These are phyloP conservation scores for Cardamine chenopodiifolia DNA, from an alignment of 345 rosid species.

Conservation along the genomic window DNA sequence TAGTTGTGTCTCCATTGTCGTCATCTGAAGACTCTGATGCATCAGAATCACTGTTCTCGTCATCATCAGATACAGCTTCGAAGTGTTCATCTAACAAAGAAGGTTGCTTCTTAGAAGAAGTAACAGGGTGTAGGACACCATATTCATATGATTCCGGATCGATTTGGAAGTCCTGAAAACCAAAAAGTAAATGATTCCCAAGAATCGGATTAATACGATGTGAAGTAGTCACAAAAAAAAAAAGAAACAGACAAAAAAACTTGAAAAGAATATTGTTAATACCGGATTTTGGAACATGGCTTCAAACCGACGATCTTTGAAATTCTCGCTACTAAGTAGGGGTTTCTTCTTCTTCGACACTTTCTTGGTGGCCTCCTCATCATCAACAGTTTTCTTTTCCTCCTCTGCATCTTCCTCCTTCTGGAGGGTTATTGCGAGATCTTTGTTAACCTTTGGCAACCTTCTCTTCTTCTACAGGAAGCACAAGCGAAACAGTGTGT, in stretches of 20 bases:
- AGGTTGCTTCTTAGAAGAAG: slow-evolving; percentile 56
- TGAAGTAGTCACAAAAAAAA: background rate
- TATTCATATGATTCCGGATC: slow-evolving; percentile 69
- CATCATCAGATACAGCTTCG: slow-evolving; percentile 66
- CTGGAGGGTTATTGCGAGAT: slow-evolving; percentile 60
- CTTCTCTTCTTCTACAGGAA: slow-evolving; percentile 62
- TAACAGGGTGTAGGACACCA: slow-evolving; percentile 74
- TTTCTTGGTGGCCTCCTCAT: slow-evolving; percentile 56
- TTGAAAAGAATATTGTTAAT: slow-evolving; percentile 11
- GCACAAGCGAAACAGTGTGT: slow-evolving; percentile 32
- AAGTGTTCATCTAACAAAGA: slow-evolving; percentile 83
- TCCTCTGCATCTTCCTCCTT: slow-evolving; percentile 62
- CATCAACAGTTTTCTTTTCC: slow-evolving; percentile 54
- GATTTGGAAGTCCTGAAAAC: slow-evolving; percentile 76
- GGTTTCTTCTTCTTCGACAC: slow-evolving; percentile 73
- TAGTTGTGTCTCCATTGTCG: slow-evolving; percentile 37
- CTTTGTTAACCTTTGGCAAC: slow-evolving; percentile 76
- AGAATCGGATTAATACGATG: background rate
- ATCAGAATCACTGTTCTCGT: slow-evolving; percentile 68
- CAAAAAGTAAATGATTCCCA: slow-evolving; percentile 23
- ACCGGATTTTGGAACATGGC: slow-evolving; percentile 67
- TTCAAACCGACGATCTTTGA: slow-evolving; percentile 65
- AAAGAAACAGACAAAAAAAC: background rate
- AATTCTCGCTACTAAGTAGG: slow-evolving; percentile 47
- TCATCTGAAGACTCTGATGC: slow-evolving; percentile 56